Conservation (phyloP, 805 yeast genomes). For the Brettanomyces sp. region DNA sequence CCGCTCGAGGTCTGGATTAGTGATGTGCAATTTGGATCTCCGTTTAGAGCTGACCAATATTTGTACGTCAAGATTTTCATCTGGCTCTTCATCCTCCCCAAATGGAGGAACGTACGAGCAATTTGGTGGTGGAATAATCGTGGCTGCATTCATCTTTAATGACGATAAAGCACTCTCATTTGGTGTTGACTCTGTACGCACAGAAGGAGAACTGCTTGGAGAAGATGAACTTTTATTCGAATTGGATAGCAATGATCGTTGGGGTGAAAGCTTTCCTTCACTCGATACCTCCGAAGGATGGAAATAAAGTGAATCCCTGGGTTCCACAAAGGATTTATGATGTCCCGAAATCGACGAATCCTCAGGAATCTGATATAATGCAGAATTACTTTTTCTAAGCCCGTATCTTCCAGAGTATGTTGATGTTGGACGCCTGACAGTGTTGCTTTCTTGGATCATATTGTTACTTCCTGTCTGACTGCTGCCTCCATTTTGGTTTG, state of each 20-base stretch:
- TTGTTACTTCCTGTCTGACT: neutral
- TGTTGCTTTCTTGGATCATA: neutral
- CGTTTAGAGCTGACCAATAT: conserved; percentile 61
- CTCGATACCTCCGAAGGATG: neutral
- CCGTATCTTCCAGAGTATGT: conserved; percentile 1
- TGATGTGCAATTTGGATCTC: conserved; percentile 47
- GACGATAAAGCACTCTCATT: neutral
- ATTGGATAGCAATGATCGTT: neutral
- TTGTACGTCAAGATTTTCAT: conserved; percentile 53
- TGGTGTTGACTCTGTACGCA: neutral
- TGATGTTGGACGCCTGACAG: conserved; percentile 1
- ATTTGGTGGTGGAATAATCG: neutral
- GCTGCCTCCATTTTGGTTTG: neutral
- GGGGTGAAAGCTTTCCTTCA: neutral
- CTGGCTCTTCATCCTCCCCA: conserved; percentile 8
- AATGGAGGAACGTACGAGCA: neutral
- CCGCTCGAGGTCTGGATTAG: conserved; percentile 43
- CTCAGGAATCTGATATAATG: conserved; percentile 12
- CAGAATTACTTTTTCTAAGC: conserved; percentile 3
- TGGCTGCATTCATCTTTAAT: too few relatives aligned
- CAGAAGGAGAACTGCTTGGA: neutral
- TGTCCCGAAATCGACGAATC: conserved; percentile 9
- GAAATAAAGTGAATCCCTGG: neutral
- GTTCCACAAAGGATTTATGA: neutral
- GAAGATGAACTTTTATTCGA: neutral